Percentiles rank a stretch among this genome's conserved stretches.
Evolutionary conservation across 2,329 filamentous ascomycete genomes (phyloP).

Genomic region (Xylogone sp.): DNA sequence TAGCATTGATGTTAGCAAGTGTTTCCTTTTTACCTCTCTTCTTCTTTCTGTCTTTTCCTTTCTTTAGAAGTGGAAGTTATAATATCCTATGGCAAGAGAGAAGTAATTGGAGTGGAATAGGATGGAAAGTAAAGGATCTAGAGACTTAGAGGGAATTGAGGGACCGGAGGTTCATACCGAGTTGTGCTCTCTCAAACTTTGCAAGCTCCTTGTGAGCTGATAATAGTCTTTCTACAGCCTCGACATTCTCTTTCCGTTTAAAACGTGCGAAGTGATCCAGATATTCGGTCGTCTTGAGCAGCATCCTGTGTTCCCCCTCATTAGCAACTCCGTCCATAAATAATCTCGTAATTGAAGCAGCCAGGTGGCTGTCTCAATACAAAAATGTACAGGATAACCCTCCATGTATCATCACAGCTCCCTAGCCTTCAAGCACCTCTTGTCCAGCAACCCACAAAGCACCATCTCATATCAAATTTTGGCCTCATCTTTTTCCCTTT

Average conservation of each 20-base stretch:
- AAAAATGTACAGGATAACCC: not conserved
- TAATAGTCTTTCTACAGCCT: slow-evolving; percentile 86
- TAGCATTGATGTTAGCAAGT: slow-evolving; percentile 11
- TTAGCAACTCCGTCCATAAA: not conserved
- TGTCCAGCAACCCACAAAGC: not conserved
- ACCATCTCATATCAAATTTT: not conserved
- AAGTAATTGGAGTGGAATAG: not conserved
- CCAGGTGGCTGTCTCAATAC: not conserved
- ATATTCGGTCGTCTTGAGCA: slow-evolving; percentile 87
- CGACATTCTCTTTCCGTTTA: slow-evolving; percentile 90
- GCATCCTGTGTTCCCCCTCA: slow-evolving; percentile 49
- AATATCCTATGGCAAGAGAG: no score
- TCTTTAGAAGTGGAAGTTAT: no score
- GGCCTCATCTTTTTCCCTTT: not conserved
- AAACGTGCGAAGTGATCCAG: slow-evolving; percentile 93
- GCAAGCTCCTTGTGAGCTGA: slow-evolving; percentile 76
- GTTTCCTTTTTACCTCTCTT: slow-evolving; percentile 1
- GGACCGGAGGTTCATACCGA: slow-evolving; percentile 55
- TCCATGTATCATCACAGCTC: not conserved
- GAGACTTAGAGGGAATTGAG: slow-evolving; percentile 1
- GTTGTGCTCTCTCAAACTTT: slow-evolving; percentile 89
- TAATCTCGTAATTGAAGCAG: no score
- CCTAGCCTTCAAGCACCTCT: not conserved
- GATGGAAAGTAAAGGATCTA: slow-evolving; percentile 3
- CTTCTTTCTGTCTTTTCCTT: not conserved